These are phyloP conservation scores for Metschnikowia corniflorae DNA, from an alignment of 805 yeast species.

Conservation along the genomic window DNA sequence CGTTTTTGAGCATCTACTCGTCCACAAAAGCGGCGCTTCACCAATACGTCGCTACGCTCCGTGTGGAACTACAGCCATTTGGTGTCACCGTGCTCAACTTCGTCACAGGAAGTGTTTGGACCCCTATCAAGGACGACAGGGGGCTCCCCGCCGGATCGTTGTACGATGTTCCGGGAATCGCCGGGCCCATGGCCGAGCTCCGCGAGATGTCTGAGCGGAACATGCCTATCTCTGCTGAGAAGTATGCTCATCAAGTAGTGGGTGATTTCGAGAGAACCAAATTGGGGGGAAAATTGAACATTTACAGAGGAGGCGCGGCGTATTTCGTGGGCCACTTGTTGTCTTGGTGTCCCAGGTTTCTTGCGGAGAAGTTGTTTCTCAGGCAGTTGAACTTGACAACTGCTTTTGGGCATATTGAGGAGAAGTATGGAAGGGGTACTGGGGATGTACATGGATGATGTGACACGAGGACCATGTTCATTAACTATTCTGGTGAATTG, in stretches of 20 bases:
- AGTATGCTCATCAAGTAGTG: slow-evolving; percentile 54
- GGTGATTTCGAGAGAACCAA: slow-evolving; percentile 38
- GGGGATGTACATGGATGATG: background rate
- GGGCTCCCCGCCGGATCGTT: slow-evolving; percentile 52
- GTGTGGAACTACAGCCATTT: slow-evolving; percentile 65
- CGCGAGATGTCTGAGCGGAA: slow-evolving; percentile 55
- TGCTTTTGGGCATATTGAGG: slow-evolving; percentile 24
- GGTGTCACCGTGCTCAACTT: slow-evolving; percentile 67
- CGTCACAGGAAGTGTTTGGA: slow-evolving; percentile 71
- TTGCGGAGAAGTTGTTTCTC: slow-evolving; percentile 38
- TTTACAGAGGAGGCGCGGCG: slow-evolving; percentile 54
- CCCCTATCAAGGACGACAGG: slow-evolving; percentile 64
- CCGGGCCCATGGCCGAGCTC: slow-evolving; percentile 45
- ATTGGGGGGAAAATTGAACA: slow-evolving; percentile 41
- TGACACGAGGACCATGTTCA: background rate
- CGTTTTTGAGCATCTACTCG: slow-evolving; percentile 63
- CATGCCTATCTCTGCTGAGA: slow-evolving; percentile 55
- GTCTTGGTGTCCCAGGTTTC: slow-evolving; percentile 42
- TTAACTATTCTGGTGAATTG: too few species aligned
- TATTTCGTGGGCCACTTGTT: slow-evolving; percentile 30
- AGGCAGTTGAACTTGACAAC: slow-evolving; percentile 29
- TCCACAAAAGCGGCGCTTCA: slow-evolving; percentile 75
- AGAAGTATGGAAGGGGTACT: slow-evolving; percentile 18
- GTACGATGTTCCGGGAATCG: slow-evolving; percentile 49
- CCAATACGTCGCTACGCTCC: slow-evolving; percentile 58